These are phyloP conservation scores for Salvia splendens DNA, from an alignment of 257 asterid genomes.

Conservation along the genomic window DNA sequence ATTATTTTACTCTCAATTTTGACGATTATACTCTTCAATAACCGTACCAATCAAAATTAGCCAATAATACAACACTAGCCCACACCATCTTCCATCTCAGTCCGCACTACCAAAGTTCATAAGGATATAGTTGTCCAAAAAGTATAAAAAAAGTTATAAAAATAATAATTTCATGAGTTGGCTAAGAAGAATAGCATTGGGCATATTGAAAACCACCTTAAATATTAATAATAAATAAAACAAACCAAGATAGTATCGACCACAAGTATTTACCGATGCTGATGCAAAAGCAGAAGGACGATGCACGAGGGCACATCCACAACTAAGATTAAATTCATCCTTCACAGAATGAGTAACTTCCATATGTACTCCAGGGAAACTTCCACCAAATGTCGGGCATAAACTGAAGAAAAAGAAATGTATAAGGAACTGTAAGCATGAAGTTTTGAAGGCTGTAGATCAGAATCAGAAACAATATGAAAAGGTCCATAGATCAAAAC, in stretches of 20 bases:
- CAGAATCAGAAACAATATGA: not conserved
- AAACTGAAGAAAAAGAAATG: constrained; percentile 41
- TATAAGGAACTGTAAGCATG: constrained; percentile 3
- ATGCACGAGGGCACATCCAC: constrained; percentile 72
- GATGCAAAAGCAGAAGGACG: constrained; percentile 87
- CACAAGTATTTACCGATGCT: constrained; percentile 58
- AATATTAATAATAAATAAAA: not conserved
- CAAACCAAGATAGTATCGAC: constrained; percentile 4
- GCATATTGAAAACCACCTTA: too few species aligned
- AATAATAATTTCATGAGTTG: too few species aligned
- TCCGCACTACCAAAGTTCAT: too few species aligned
- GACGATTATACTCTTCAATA: too few species aligned
- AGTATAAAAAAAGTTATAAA: too few species aligned
- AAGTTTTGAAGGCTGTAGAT: constrained; percentile 10
- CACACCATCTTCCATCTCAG: too few species aligned
- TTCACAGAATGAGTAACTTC: constrained; percentile 81
- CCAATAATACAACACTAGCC: too few species aligned
- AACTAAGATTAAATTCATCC: constrained; percentile 75
- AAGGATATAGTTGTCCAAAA: too few species aligned
- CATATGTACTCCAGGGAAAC: constrained; percentile 76
- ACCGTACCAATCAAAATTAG: too few species aligned
- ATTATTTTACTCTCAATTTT: too few species aligned
- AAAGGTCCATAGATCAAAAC: not conserved
- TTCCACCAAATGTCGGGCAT: constrained; percentile 92
- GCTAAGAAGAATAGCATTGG: too few species aligned